These are phyloP conservation scores for Oryza australiensis DNA, from an alignment of 176 grass and related monocot species.

Conservation along the genomic window DNA sequence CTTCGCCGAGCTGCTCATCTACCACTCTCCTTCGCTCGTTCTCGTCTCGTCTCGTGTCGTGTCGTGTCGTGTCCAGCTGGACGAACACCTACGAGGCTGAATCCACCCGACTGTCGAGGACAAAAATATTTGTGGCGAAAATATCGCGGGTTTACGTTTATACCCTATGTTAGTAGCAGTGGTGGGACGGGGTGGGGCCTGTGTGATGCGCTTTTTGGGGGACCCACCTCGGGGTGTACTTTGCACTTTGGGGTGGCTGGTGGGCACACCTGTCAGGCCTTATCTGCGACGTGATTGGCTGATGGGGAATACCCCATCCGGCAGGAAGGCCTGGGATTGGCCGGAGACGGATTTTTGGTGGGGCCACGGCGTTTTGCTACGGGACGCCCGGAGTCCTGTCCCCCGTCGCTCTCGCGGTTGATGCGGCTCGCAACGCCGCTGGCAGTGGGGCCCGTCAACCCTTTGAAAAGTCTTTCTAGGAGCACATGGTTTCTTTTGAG, in stretches of 20 bases:
- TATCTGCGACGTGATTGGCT: slow-evolving; percentile 60
- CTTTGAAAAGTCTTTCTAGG: neutral
- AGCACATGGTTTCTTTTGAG: too few relatives aligned
- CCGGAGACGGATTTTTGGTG: slow-evolving; percentile 43
- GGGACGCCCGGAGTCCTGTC: slow-evolving; percentile 16
- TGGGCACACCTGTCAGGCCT: slow-evolving; percentile 24
- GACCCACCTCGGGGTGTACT: neutral
- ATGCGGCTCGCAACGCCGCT: slow-evolving; percentile 2
- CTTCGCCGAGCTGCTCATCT: slow-evolving; percentile 52
- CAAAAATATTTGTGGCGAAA: slow-evolving; percentile 11
- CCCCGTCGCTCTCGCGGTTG: slow-evolving; percentile 3
- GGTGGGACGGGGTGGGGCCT: slow-evolving; percentile 5
- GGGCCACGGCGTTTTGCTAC: neutral
- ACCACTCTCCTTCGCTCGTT: neutral
- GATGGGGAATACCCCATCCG: slow-evolving; percentile 22
- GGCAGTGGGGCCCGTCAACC: too few relatives aligned
- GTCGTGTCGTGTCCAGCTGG: too few relatives aligned
- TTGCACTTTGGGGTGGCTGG: slow-evolving; percentile 36
- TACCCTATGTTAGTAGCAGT: neutral
- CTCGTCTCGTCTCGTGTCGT: neutral
- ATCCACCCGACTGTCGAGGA: neutral
- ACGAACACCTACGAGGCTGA: neutral
- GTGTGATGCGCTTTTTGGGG: neutral
- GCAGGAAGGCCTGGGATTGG: slow-evolving; percentile 40
- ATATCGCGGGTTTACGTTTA: slow-evolving; percentile 38